Evolutionary conservation across 371 early-diverging fungal species (phyloP).

Genomic region (Chytridium lagenaria): DNA sequence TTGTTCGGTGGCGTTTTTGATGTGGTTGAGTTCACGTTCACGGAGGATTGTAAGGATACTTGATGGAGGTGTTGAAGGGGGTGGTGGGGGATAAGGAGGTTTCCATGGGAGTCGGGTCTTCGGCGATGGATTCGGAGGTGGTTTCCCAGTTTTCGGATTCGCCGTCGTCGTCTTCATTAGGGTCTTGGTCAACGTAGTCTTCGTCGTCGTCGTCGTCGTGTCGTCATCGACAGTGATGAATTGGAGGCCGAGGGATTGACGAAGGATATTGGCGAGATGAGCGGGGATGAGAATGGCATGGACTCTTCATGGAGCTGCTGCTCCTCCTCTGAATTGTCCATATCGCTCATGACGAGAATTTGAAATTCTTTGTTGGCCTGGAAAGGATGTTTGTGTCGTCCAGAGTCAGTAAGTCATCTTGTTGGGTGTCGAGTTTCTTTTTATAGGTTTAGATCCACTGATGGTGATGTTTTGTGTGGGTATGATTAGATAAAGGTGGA

Average conservation of each 20-base stretch:
- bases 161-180: constrained; percentile 35
- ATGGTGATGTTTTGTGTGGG: too few species aligned
- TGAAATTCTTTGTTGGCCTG: neutral
- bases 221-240: neutral
- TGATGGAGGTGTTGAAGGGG: too few species aligned
- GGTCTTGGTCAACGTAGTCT: constrained; percentile 40
- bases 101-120: too few species aligned
- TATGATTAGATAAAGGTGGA: neutral
- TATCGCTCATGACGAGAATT: neutral
- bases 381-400: constrained; percentile 14
- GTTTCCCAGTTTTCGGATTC: neutral
- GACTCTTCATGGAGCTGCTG: neutral
- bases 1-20: neutral
- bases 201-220: constrained; percentile 23
- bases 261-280: neutral
- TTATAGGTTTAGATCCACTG: too few species aligned
- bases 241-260: neutral
- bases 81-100: too few species aligned
- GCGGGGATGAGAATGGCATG: neutral
- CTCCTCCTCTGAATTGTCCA: neutral
- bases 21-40: neutral
- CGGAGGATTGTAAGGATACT: too few species aligned
- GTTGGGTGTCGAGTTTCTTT: too few species aligned
- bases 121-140: too few species aligned
- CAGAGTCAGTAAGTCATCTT: constrained; percentile 18